phyloP scores from a whole-genome alignment of 441 rosid species.

The Populus hybrid region DNA sequence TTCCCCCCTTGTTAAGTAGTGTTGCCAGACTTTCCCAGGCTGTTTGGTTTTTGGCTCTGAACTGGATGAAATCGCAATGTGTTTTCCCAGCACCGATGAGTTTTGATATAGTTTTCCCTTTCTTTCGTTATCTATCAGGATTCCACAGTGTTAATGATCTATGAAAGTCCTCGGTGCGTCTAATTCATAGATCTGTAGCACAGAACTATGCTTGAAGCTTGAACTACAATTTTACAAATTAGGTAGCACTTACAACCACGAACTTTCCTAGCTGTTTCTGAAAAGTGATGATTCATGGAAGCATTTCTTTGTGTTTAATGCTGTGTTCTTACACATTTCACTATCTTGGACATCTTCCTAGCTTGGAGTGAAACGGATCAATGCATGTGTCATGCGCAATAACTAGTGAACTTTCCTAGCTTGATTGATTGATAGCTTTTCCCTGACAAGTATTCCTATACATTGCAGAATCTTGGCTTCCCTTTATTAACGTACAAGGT shows the following conservation, averaged over 20 bases:
- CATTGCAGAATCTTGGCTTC: not conserved
- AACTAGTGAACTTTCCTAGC: not conserved
- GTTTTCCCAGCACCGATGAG: not conserved
- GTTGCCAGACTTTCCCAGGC: not conserved
- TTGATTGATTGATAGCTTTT: not conserved
- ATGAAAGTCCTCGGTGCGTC: not conserved
- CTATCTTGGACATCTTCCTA: not conserved
- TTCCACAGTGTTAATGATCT: not conserved
- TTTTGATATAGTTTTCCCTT: not conserved
- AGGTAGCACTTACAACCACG: not conserved
- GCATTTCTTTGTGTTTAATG: not conserved
- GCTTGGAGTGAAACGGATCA: not conserved
- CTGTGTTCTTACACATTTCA: not conserved
- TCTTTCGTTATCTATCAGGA: not conserved
- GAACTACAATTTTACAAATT: not conserved
- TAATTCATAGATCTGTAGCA: not conserved
- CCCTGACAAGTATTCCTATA: not conserved
- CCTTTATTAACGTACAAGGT: not conserved
- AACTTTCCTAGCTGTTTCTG: constrained; percentile 6
- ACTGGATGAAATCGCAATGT: not conserved
- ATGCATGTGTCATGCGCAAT: not conserved
- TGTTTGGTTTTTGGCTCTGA: not conserved
- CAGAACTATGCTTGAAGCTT: not conserved
- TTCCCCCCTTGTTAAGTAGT: not conserved
- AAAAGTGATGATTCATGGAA: not conserved